Evolutionary conservation across 176 grass and related monocot species (phyloP).

Genomic region (Carex littledalei): DNA sequence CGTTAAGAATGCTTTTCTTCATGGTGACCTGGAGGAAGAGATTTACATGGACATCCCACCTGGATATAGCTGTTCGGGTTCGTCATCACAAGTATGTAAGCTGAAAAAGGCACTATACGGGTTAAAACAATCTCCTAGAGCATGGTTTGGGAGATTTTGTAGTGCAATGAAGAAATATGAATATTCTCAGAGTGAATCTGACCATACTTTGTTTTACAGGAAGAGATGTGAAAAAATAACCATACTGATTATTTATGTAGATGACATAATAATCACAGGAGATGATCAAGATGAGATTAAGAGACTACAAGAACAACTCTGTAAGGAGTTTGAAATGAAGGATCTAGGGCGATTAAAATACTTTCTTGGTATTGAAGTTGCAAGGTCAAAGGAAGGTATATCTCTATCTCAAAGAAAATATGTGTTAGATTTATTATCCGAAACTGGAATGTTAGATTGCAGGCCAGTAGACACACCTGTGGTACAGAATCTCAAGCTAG

Average conservation of each 20-base stretch:
- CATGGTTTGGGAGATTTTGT: neutral
- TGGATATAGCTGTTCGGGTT: neutral
- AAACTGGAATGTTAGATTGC: neutral
- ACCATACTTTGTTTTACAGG: neutral
- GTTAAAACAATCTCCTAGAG: neutral
- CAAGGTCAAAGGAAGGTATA: conserved; percentile 3
- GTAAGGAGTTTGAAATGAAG: neutral
- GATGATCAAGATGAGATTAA: neutral
- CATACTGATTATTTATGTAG: neutral
- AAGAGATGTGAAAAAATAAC: neutral
- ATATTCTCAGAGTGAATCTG: neutral
- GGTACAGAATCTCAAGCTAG: neutral
- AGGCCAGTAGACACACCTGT: neutral
- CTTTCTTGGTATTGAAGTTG: neutral
- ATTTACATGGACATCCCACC: neutral
- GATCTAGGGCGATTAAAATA: neutral
- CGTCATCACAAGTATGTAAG: neutral
- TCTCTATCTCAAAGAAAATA: neutral
- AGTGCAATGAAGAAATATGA: neutral
- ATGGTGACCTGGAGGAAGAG: neutral
- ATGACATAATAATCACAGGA: neutral
- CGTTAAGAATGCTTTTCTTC: neutral
- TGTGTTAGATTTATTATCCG: neutral
- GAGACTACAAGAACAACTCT: neutral
- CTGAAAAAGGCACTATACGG: neutral